Base-by-base conservation (phyloP, 305 asterid species). In the Solanum hybrid region DNA sequence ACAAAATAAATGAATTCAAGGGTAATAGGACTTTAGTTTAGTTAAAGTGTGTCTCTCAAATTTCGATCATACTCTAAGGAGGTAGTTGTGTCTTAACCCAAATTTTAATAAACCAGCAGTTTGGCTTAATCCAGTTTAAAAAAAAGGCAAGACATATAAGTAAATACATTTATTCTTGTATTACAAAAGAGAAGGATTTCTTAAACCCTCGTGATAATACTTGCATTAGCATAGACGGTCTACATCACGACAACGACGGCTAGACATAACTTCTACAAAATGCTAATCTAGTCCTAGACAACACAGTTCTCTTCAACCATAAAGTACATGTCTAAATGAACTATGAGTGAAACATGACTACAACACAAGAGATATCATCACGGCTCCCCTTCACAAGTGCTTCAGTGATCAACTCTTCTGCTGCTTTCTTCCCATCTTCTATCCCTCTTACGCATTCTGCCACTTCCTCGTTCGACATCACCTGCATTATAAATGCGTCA, bases 281-380 rank as follows among this genome's bases (percentile, higher is more conserved):
- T 73, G 79, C n/a, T 73, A 29, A 27, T 26, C 5, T 9, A 27
- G 22, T 11, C 77, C 77, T 26, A 5, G 34, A 71, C 77, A 71
- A n/a, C 16, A 24, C 76, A 69, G 76, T 69, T 69, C 16, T 8
- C 3, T 51, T 51, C 10, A n/a, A 24, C 31, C 32, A 69, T n/a
- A 10, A 69, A 71, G 77, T 29, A 31, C 64, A 14, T 76, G 42
- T 20, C 42, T 16, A 17, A 32, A 42, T 40, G 35, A 72, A 72
- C 11, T 73, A 64, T 78, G 36, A 22, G n/a, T 89, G 69, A 46
- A 93, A 90, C 89, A 90, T 82, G 51, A 93, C 92, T 7, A 93
- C 93, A 0, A 90, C 92, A 60, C 95, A 93, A 24, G 95, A 93
- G 75, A 93, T 89, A 80, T 92, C 93, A 16, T 94, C 96, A 34